Conservation (phyloP, 441 rosid species). For the Adansonia gregorii region DNA sequence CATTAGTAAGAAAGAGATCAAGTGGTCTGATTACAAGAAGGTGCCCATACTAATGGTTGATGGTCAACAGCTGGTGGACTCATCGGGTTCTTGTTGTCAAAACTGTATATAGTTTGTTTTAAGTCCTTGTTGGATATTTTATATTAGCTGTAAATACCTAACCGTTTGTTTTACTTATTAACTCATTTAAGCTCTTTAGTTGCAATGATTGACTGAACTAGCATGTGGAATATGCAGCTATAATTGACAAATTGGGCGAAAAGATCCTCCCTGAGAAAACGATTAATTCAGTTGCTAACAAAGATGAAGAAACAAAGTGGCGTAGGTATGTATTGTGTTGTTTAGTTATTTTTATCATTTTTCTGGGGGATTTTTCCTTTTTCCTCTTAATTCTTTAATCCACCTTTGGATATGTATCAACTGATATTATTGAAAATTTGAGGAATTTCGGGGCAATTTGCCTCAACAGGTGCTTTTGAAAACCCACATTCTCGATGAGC, state of each 20-base stretch:
- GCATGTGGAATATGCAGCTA: constrained; percentile 44
- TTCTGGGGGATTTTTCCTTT: not conserved
- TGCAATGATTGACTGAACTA: not conserved
- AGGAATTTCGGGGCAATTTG: not conserved
- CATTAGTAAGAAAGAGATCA: constrained; percentile 70
- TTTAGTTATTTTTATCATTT: not conserved
- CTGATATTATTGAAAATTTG: not conserved
- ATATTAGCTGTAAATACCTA: not conserved
- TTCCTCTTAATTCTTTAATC: not conserved
- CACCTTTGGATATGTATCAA: not conserved
- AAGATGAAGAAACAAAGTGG: constrained; percentile 68
- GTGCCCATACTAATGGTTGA: constrained; percentile 70
- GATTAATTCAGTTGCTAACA: constrained; percentile 29
- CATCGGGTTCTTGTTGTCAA: constrained; percentile 58
- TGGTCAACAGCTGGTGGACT: constrained; percentile 70
- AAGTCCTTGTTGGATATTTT: not conserved
- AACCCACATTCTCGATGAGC: not conserved
- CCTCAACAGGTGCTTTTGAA: not conserved
- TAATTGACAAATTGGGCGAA: constrained; percentile 49
- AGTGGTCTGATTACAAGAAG: constrained; percentile 81
- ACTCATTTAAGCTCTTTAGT: constrained; percentile 8
- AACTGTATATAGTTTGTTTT: not conserved
- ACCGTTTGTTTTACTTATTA: not conserved
- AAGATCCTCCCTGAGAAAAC: constrained; percentile 46
- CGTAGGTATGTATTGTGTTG: constrained; percentile 40